These are phyloP conservation scores for Phascolomyces articulosus DNA, from an alignment of 371 early-diverging fungal genomes.

Conservation along the genomic window DNA sequence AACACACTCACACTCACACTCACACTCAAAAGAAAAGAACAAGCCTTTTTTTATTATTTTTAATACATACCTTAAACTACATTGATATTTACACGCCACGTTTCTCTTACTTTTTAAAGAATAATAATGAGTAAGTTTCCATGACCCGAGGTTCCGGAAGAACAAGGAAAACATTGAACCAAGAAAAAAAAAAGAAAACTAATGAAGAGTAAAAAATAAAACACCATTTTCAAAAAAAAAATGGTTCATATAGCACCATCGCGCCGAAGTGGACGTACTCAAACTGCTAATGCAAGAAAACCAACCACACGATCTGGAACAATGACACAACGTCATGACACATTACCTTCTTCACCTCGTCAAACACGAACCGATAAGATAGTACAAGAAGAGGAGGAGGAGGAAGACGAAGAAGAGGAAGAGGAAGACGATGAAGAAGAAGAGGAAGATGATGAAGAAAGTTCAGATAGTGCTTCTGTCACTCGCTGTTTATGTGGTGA, in stretches of 20 bases:
- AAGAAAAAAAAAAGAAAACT: neutral
- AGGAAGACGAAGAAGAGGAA: slow-evolving; percentile 6
- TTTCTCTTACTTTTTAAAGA: neutral
- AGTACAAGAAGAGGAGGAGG: slow-evolving; percentile 1
- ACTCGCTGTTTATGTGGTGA: slow-evolving; percentile 85
- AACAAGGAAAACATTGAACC: no score
- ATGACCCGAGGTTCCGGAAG: no score
- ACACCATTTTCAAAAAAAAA: neutral
- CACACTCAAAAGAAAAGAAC: no score
- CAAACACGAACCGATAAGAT: neutral
- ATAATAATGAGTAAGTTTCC: slow-evolving; percentile 18
- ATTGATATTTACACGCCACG: no score
- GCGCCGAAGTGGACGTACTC: slow-evolving; percentile 26
- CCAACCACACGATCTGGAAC: slow-evolving; percentile 16
- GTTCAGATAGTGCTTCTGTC: slow-evolving; percentile 71
- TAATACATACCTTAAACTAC: no score
- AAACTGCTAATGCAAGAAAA: slow-evolving; percentile 16
- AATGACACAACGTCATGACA: slow-evolving; percentile 3
- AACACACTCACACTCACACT: neutral
- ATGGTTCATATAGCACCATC: slow-evolving; percentile 17
- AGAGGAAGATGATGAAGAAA: slow-evolving; percentile 31
- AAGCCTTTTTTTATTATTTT: no score
- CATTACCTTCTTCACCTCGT: neutral
- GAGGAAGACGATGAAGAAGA: slow-evolving; percentile 13
- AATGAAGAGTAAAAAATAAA: neutral